phyloP scores from a whole-genome alignment of 1,284 basidiomycete genomes.

The Phylloboletellus chloephorus region DNA sequence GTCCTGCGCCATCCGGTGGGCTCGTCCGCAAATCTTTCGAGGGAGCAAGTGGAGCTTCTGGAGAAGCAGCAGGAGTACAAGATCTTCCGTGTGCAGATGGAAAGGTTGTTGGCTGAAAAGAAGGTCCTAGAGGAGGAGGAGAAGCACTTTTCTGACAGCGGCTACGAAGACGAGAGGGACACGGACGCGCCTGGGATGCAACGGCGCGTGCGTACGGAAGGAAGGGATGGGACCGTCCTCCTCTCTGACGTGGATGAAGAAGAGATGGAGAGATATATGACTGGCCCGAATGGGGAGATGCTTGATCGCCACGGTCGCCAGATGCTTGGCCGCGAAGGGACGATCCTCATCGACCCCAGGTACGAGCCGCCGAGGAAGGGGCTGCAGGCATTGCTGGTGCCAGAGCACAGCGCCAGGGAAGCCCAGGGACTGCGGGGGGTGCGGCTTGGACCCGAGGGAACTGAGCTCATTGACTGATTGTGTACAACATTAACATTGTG shows the following conservation, averaged over 20 bases:
- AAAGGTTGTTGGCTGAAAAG: conserved; percentile 21
- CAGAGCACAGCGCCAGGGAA: background rate
- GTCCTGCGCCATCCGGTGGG: conserved; percentile 22
- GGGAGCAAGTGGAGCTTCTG: conserved; percentile 21
- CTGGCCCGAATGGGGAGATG: conserved; percentile 20
- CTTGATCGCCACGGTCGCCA: conserved; percentile 14
- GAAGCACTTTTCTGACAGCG: conserved; percentile 2
- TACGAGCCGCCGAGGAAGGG: conserved; percentile 4
- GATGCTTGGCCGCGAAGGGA: conserved; percentile 23
- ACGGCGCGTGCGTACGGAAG: conserved; percentile 7
- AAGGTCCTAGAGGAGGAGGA: conserved; percentile 8
- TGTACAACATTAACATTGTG: background rate
- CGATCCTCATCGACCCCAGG: conserved; percentile 15
- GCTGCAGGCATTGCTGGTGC: conserved; percentile 1
- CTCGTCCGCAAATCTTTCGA: conserved; percentile 19
- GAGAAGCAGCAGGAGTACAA: conserved; percentile 14
- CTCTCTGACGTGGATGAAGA: conserved; percentile 7
- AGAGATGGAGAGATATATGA: conserved; percentile 3
- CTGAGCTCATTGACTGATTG: conserved; percentile 19
- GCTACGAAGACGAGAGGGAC: conserved; percentile 20
- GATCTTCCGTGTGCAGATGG: conserved; percentile 20
- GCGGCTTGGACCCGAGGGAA: conserved; percentile 19
- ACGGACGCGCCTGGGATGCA: conserved; percentile 1
- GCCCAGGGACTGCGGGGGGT: background rate
- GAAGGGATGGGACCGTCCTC: conserved; percentile 9